These are phyloP conservation scores for Skeletonema costatum DNA, from an alignment of 108 stramenopile species.

Conservation along the genomic window DNA sequence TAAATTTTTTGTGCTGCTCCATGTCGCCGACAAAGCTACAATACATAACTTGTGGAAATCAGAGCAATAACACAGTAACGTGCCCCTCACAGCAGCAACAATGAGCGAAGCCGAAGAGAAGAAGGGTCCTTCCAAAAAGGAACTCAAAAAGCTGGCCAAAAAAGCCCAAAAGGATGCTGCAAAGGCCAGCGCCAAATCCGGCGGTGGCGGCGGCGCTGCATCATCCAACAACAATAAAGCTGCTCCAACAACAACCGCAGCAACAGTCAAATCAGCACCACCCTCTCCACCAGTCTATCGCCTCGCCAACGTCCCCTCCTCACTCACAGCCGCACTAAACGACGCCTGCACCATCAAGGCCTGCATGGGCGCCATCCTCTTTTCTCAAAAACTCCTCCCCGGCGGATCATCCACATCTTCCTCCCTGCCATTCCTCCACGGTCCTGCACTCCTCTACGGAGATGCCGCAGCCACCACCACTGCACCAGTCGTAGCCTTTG, in stretches of 20 bases:
- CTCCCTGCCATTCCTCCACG: constrained; percentile 29
- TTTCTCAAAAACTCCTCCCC: constrained; percentile 44
- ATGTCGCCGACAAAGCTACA: no score
- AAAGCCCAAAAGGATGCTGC: constrained; percentile 83
- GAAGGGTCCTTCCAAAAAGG: constrained; percentile 70
- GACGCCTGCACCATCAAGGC: constrained; percentile 70
- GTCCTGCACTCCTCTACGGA: constrained; percentile 52
- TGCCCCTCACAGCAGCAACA: background rate
- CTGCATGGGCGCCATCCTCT: constrained; percentile 63
- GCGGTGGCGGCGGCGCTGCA: constrained; percentile 17
- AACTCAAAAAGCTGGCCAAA: constrained; percentile 83
- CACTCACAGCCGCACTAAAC: background rate
- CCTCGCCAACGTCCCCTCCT: constrained; percentile 40
- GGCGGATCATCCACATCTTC: constrained; percentile 34
- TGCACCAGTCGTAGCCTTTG: constrained; percentile 53
- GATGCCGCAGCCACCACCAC: constrained; percentile 20
- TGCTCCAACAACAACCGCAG: constrained; percentile 9
- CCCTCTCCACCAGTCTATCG: constrained; percentile 17
- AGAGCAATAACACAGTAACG: no score
- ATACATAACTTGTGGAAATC: no score
- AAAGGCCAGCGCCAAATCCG: constrained; percentile 49
- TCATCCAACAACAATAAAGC: background rate
- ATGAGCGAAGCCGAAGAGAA: constrained; percentile 6
- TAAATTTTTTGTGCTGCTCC: no score
- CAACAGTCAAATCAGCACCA: background rate